phyloP scores from a whole-genome alignment of 805 yeast species.

The Dipodascopsis uninucleata region DNA sequence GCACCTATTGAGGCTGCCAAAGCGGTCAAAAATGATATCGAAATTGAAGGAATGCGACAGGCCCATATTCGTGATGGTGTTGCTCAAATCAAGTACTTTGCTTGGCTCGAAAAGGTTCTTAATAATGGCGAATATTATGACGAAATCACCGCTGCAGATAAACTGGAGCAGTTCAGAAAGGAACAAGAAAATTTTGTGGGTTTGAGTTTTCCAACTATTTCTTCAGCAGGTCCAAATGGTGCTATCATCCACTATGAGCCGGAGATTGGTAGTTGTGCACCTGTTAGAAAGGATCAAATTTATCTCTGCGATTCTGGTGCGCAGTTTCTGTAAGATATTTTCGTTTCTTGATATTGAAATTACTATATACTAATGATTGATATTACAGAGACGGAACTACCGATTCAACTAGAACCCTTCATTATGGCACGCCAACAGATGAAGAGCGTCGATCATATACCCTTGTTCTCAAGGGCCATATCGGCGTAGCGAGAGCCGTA shows the following conservation, averaged over 20 bases:
- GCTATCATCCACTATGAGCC: slow-evolving; percentile 77
- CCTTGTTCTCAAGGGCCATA: slow-evolving; percentile 84
- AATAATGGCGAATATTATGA: slow-evolving; percentile 41
- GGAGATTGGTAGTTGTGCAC: slow-evolving; percentile 48
- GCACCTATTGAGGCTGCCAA: slow-evolving; percentile 68
- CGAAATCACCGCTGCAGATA: slow-evolving; percentile 57
- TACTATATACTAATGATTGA: background rate
- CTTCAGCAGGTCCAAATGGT: slow-evolving; percentile 72
- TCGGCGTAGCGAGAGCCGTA: slow-evolving; percentile 74
- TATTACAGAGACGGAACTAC: slow-evolving; percentile 74
- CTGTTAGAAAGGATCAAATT: slow-evolving; percentile 62
- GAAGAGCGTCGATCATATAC: slow-evolving; percentile 71
- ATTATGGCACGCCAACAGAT: slow-evolving; percentile 54
- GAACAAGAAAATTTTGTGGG: slow-evolving; percentile 46
- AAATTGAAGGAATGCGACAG: slow-evolving; percentile 61
- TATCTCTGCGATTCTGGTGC: slow-evolving; percentile 88
- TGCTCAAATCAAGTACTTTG: slow-evolving; percentile 65
- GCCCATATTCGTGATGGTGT: slow-evolving; percentile 86
- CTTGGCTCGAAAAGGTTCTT: slow-evolving; percentile 75
- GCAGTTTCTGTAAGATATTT: slow-evolving; percentile 52
- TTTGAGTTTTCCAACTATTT: slow-evolving; percentile 67
- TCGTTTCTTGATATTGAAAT: too few relatives aligned
- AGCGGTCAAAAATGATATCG: slow-evolving; percentile 69
- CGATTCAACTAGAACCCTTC: slow-evolving; percentile 86
- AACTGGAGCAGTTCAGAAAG: slow-evolving; percentile 46